These are phyloP conservation scores for Pseudonitzschia multistriata DNA, from an alignment of 108 stramenopile species.

Conservation along the genomic window DNA sequence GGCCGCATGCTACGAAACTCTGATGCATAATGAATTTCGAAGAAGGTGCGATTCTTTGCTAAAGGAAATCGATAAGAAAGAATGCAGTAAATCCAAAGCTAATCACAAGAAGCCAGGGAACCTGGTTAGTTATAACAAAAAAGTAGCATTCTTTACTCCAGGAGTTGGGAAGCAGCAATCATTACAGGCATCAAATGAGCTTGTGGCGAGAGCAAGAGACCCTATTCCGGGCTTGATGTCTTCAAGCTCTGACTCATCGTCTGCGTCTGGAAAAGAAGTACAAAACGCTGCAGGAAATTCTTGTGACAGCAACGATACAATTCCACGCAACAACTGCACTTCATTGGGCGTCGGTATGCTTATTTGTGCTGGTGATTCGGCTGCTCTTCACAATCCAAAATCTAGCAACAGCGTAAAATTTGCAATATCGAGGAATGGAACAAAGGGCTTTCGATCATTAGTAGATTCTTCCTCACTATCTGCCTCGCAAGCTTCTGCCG, in stretches of 20 bases:
- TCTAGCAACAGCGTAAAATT: background rate
- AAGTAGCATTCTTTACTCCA: background rate
- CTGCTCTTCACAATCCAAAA: background rate
- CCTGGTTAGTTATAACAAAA: background rate
- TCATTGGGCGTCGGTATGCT: background rate
- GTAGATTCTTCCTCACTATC: slow-evolving; percentile 8
- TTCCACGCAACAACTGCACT: background rate
- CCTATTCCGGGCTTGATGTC: slow-evolving; percentile 13
- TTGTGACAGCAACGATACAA: slow-evolving; percentile 1
- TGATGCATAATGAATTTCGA: slow-evolving; percentile 42
- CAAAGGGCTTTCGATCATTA: slow-evolving; percentile 3
- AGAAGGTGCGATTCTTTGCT: slow-evolving; percentile 31
- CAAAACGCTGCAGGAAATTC: background rate
- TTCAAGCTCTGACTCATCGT: background rate
- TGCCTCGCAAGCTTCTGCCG: background rate
- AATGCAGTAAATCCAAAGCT: background rate
- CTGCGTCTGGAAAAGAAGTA: background rate
- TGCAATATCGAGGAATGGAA: slow-evolving; percentile 4
- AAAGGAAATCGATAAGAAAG: slow-evolving; percentile 21
- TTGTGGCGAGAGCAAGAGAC: background rate
- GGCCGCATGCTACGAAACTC: slow-evolving; percentile 49
- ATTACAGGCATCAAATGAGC: background rate
- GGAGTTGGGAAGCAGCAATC: background rate
- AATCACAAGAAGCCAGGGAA: background rate
- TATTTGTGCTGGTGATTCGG: background rate